Percentiles rank a stretch among this genome's conserved stretches.
phyloP scores from a whole-genome alignment of 257 asterid genomes.

The Jasminum sambac region DNA sequence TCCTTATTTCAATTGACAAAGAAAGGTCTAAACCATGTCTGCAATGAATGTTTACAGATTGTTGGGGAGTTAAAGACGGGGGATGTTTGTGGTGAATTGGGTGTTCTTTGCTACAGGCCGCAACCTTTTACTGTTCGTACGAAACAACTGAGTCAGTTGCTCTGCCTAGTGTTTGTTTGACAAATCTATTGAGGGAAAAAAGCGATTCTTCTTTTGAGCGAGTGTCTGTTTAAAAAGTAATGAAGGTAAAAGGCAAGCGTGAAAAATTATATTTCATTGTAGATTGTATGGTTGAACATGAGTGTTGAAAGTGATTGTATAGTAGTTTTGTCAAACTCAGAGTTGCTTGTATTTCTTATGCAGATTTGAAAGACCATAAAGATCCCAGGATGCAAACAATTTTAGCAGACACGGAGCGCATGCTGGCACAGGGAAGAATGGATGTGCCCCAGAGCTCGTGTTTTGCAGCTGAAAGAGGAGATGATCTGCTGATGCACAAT shows the following conservation, averaged over 20 bases:
- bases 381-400: conserved; percentile 60
- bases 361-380: conserved; percentile 60
- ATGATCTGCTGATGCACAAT: conserved; percentile 60
- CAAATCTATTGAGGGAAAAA: too few relatives aligned
- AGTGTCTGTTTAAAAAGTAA: too few relatives aligned
- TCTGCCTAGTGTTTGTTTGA: conserved; percentile 27
- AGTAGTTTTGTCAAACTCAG: too few relatives aligned
- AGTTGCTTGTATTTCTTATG: conserved; percentile 17
- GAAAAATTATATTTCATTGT: too few relatives aligned
- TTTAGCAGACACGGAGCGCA: conserved; percentile 57
- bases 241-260: too few relatives aligned
- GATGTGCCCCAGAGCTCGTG: conserved; percentile 80
- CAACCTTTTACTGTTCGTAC: conserved; percentile 70
- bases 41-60: conserved; percentile 30
- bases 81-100: conserved; percentile 70
- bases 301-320: too few relatives aligned
- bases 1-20: conserved; percentile 1
- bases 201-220: too few relatives aligned
- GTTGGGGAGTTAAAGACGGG: conserved; percentile 62
- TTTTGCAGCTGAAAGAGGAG: conserved; percentile 83
- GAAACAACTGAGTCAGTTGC: conserved; percentile 72
- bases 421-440: conserved; percentile 78
- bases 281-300: too few relatives aligned
- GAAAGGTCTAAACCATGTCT: conserved; percentile 11
- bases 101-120: conserved; percentile 81